A percentile compares a stretch with the other conserved stretches of the same genome.
These are phyloP conservation scores for Phytophthora ramorum DNA, from an alignment of 352 stramenopile genomes.

Conservation along the genomic window DNA sequence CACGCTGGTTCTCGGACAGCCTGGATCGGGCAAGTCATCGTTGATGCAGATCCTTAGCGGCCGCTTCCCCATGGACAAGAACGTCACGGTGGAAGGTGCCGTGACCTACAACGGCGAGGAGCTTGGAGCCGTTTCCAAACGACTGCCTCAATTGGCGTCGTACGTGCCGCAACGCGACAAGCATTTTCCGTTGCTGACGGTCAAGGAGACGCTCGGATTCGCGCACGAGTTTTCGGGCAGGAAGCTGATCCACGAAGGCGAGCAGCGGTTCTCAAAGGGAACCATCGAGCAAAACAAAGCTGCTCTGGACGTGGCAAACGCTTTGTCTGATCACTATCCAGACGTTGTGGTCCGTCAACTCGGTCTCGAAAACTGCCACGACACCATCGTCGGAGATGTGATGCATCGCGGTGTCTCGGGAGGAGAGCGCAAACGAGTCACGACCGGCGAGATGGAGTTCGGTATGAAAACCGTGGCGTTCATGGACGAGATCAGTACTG, in stretches of 20 bases:
- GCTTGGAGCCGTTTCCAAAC: slow-evolving; percentile 27
- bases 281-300: slow-evolving; percentile 33
- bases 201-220: slow-evolving; percentile 52
- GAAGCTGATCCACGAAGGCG: slow-evolving; percentile 26
- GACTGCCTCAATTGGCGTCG: slow-evolving; percentile 41
- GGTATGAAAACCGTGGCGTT: slow-evolving; percentile 73
- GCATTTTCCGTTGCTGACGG: slow-evolving; percentile 75
- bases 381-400: slow-evolving; percentile 61
- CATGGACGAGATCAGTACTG: slow-evolving; percentile 80
- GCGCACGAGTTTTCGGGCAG: slow-evolving; percentile 74
- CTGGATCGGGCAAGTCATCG: slow-evolving; percentile 37
- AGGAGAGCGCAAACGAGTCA: slow-evolving; percentile 90
- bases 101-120: slow-evolving; percentile 56
- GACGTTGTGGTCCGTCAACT: slow-evolving; percentile 53
- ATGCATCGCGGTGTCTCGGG: slow-evolving; percentile 75
- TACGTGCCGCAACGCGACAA: slow-evolving; percentile 78
- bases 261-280: slow-evolving; percentile 46
- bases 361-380: slow-evolving; percentile 49
- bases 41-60: slow-evolving; percentile 45
- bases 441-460: slow-evolving; percentile 86
- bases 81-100: slow-evolving; percentile 33
- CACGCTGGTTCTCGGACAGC: slow-evolving; percentile 40
- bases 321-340: slow-evolving; percentile 41
- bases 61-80: slow-evolving; percentile 41
- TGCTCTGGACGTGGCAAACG: slow-evolving; percentile 20